Evolutionary conservation across 2,329 filamentous ascomycete genomes (phyloP).

Genomic region (Xylariaceae sp.): DNA sequence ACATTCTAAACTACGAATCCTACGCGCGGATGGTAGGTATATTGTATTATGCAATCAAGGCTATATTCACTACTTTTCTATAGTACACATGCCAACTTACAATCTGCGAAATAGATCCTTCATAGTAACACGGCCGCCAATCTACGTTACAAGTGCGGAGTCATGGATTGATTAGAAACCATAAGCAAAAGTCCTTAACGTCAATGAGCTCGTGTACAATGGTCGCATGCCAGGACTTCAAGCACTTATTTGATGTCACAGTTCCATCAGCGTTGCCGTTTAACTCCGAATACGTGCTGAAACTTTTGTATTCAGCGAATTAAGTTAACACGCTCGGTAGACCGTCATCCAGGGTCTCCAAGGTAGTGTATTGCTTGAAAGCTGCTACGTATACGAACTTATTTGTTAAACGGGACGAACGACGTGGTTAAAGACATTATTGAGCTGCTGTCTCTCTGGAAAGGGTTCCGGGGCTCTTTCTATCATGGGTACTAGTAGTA

Average conservation of each 20-base stretch:
- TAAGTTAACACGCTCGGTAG: neutral
- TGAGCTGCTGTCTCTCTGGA: constrained; percentile 10
- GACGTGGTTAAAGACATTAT: constrained; percentile 4
- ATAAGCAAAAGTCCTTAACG: constrained; percentile 1
- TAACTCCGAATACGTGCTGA: constrained; percentile 3
- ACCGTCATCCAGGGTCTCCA: constrained; percentile 5
- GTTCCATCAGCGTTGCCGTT: constrained; percentile 21
- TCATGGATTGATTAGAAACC: neutral
- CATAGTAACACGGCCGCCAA: too few relatives aligned
- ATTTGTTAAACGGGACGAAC: constrained; percentile 5
- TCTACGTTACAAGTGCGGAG: too few relatives aligned
- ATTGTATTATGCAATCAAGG: neutral
- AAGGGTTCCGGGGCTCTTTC: too few relatives aligned
- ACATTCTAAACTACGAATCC: neutral
- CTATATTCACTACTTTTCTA: too few relatives aligned
- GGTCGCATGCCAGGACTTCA: constrained; percentile 6
- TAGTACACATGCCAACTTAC: too few relatives aligned
- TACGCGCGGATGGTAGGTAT: too few relatives aligned
- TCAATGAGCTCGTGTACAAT: constrained; percentile 11
- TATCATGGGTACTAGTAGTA: too few relatives aligned
- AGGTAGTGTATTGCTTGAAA: too few relatives aligned
- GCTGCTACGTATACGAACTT: constrained; percentile 1
- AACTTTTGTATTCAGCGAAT: constrained; percentile 4
- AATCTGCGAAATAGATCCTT: too few relatives aligned
- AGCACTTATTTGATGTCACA: constrained; percentile 23